Evolutionary conservation across 176 grass and related monocot genomes (phyloP), one percentile per base, ranked within the genome.

Genomic region (Zoysia japonica): DNA sequence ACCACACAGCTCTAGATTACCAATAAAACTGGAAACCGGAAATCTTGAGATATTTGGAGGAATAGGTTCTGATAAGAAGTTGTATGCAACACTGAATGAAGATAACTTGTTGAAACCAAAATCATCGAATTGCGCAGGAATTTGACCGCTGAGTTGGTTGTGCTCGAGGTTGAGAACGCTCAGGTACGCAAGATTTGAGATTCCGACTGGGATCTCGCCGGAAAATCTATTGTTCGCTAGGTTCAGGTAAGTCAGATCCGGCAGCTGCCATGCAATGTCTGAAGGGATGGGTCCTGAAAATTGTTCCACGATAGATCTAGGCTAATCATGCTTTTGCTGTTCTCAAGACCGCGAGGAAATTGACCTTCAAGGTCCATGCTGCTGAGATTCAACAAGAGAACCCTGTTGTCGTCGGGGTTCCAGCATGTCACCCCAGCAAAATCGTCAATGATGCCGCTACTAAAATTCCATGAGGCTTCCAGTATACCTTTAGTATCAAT

Each of bases 221-320:
- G 81, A 65, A 73, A 94, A 85, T 0, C n/a, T 65, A 46, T 94
- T 91, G 20, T 47, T 72, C 0, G 92, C 89, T 67, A 91, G 88
- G 17, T 91, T 80, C 5, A 94, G 35, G 14, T 0, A 45, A 35
- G 82, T 36, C 4, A 93, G 6, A 3, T 2, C 60, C 0, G 44
- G 79, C 68, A 88, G 0, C 73, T 37, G 39, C 73, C 3, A 2
- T 1, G 37, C 7, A 51, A 90, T 88, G 16, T 88, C 66, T 0
- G 2, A 14, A 19, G 88, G 86, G 10, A 94, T 81, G 0, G 70
- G 38, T 0, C 91, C 88, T 38, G 79, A 56, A 59, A 61, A 11
- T 45, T 78, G 70, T 88, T 93, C 7, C 17, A 61, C 5, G 88
- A 90, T 47, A 90, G 76, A 44, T 91, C 83, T 1, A 91, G 12